Evolutionary conservation across 495 filamentous ascomycete species (phyloP).

Genomic region (Pseudevernia furfuracea): DNA sequence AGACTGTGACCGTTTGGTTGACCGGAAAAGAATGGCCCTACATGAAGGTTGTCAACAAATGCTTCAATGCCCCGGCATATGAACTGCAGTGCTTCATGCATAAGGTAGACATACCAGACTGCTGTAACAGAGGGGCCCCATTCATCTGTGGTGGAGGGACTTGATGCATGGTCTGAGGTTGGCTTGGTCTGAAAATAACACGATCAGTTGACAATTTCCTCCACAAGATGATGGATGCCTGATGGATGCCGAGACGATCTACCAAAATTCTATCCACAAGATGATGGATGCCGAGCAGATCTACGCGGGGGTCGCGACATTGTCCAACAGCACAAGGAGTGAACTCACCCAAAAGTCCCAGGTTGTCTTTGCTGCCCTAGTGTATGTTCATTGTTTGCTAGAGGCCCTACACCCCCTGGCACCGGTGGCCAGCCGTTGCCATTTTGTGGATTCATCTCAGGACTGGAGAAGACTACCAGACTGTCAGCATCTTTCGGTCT

Average conservation of each 20-base stretch:
- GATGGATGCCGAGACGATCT: background rate
- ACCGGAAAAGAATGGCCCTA: slow-evolving; percentile 29
- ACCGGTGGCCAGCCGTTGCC: slow-evolving; percentile 26
- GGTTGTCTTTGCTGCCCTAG: slow-evolving; percentile 27
- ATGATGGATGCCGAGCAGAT: background rate
- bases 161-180: slow-evolving; percentile 32
- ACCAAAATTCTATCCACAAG: background rate
- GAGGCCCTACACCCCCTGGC: slow-evolving; percentile 20
- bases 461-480: background rate
- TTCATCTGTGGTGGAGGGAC: slow-evolving; percentile 41
- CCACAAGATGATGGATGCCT: background rate
- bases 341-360: slow-evolving; percentile 28
- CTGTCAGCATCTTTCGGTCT: background rate
- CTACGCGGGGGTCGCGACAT: background rate
- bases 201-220: background rate
- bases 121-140: slow-evolving; percentile 44
- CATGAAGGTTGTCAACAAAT: background rate
- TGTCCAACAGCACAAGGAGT: background rate
- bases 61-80: background rate
- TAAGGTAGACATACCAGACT: slow-evolving; percentile 35
- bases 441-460: slow-evolving; percentile 25
- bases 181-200: slow-evolving; percentile 27
- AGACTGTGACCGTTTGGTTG: slow-evolving; percentile 46
- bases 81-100: slow-evolving; percentile 25
- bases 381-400: slow-evolving; percentile 19